Base-by-base conservation (phyloP, 2,329 filamentous ascomycete genomes). In the Elsinoe arachidis region DNA sequence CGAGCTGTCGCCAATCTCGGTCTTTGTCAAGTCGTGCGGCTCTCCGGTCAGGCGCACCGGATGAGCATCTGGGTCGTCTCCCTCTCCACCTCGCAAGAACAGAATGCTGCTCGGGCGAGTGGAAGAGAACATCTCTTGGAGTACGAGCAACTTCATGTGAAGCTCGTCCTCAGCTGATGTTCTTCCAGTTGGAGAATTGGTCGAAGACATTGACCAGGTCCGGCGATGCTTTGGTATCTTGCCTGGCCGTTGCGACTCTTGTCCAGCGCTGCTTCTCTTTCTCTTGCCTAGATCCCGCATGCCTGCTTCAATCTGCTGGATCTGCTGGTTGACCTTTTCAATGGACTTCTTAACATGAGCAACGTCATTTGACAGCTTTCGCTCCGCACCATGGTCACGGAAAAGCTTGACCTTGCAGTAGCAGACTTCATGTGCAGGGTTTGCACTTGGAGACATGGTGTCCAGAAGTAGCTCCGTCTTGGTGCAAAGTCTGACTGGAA, bases 331-430 rank as follows among this genome's bases (percentile, higher is more conserved):
- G 47, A 96, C 76, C 73, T 96, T 97, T 67, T 96, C 92, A 64
- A 97, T 96, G 0, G 87, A 89, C 74, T 96, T 97, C 72, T 95
- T 95, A 62, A 97, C 88, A 66, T 97, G 92, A 0, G 89, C 88
- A 7, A 96, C 82, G 64, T 97, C 92, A 68, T 97, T 97, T 14
- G 91, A 91, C 1, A 97, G 79, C 69, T 97, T 97, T 53, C 92
- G 84, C 71, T 97, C 92, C 0, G 93, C 93, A 21, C 92, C 92
- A 66, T 97, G 93, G 68, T 97, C 92, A 61, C 92, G 83, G 78
- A 97, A 97, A 2, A 97, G 82, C 72, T 97, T 97, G 60, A 96
- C 92, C 72, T 95, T 96, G 79, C 92, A 96, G 72, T 87, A 97
- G 70, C 88, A 92, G 19, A 96, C 85, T 70, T 97, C 91, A 21